Base-by-base conservation (phyloP, 306 rosid genomes). In the Rosa chinensis region DNA sequence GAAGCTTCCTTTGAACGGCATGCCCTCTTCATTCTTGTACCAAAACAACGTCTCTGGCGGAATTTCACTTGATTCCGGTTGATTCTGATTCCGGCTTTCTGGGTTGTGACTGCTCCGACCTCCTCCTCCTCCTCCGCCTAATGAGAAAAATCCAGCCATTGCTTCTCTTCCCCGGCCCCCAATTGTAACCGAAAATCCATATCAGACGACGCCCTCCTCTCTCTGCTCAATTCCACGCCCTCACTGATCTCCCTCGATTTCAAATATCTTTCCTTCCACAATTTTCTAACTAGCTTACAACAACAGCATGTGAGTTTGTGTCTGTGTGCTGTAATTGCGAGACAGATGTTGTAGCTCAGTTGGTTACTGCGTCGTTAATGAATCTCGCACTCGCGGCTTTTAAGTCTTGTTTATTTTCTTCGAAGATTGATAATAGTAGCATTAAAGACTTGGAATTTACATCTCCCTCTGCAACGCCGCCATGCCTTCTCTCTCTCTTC, bases 111-210 rank as follows among this genome's bases (percentile, higher is more conserved):
- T 49, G 10, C 56, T 43, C 13, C 40, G 72, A 1, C 90, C 81
- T 17, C 84, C 70, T 17, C 88, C 78, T 0, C 86, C 74, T 0
- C 85, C 80, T 10, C 86, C 88, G 5, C 97, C 93, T 95, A 95
- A 37, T 74, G 97, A 87, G 92, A 95, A 95, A 71, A 95, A 84
- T 70, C 97, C 98, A 48, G 98, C 97, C 98, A 93, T 93, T 85
- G 74, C 52, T 83, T 32, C 59, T 75, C 84, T 85, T 84, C 80
- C 86, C 86, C 81, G 71, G 71, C 50, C 80, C 82, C 80, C 78
- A 85, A 83, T 78, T 82, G 83, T 84, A 85, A 58, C 82, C 69
- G 79, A 85, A 84, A 83, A 91, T 92, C 98, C 98, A 94, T 94
- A 89, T 89, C 94, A 90, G 83, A 56, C 47, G 44, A 50, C 80